Percentiles rank a stretch among this genome's conserved stretches.
Evolutionary conservation across 257 asterid genomes (phyloP).

Genomic region (Scutellaria barbata): DNA sequence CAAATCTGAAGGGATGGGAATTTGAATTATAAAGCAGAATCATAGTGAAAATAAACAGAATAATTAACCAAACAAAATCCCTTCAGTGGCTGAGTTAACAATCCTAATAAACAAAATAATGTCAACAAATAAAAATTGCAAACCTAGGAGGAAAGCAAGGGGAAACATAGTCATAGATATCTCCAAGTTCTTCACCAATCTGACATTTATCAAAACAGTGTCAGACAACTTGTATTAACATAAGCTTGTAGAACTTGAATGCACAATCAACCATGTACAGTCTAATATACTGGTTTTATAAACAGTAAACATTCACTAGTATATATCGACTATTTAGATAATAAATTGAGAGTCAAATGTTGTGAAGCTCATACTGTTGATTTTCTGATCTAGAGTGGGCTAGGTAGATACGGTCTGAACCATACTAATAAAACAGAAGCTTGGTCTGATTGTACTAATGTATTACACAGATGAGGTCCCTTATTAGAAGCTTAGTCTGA

Average conservation of each 20-base stretch:
- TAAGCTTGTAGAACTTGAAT: constrained; percentile 14
- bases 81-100: constrained; percentile 9
- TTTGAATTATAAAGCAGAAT: constrained; percentile 24
- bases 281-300: constrained; percentile 20
- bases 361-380: constrained; percentile 22
- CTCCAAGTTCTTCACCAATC: constrained; percentile 94
- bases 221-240: not conserved
- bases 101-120: constrained; percentile 11
- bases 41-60: constrained; percentile 28
- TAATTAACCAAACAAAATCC: not conserved
- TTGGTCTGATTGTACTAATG: constrained; percentile 9
- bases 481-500: constrained; percentile 18
- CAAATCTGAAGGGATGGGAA: constrained; percentile 65
- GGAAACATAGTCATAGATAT: constrained; percentile 80
- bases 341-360: constrained; percentile 13
- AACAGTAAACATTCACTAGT: not conserved
- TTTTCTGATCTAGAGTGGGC: not conserved
- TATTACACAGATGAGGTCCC: not conserved
- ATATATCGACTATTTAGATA: constrained; percentile 7
- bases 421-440: constrained; percentile 8
- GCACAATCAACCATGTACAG: not conserved
- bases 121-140: constrained; percentile 32
- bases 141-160: constrained; percentile 98
- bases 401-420: not conserved
- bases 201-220: constrained; percentile 43